Base-by-base conservation (phyloP, 257 asterid genomes). In the Solanum piurae region DNA sequence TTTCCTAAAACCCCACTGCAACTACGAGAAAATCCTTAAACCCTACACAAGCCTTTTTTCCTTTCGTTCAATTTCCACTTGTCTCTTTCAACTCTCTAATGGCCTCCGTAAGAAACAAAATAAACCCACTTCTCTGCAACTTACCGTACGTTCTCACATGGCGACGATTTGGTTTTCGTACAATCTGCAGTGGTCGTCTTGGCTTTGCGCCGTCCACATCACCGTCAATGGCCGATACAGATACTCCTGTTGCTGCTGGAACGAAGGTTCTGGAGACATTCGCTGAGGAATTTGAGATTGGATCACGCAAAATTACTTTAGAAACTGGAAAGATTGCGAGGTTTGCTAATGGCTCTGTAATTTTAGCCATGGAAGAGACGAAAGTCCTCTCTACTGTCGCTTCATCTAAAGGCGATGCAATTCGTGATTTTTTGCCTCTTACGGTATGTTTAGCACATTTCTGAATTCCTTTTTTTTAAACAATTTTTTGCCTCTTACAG, bases 311-410 rank as follows among this genome's bases (percentile, higher is more conserved):
- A 89, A 91, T 94, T 83, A 90, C 91, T 75, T 89, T 97, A 68
- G 98, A 97, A 89, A 97, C 98, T 9, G 98, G 99, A 38, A 95
- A 94, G 88, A 83, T 96, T n/a, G 99, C 98, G 44, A 93, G 98
- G 86, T 97, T 95, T 85, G 97, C 99, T 2, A 97, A 95, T 77
- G 98, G 98, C 33, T 94, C 98, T 40, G 98, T 94, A 58, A 94
- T 95, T 60, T 90, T 97, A 90, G 95, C 91, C n/a, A 92, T 93
- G 94, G 99, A 92, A n/a, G 98, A 95, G 91, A 97, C 99, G 21
- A 97, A 91, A 84, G 98, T 97, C 86, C 94, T 97, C 64, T 93
- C 99, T 36, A 95, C 99, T 2, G 96, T 95, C 23, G 88, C 98
- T 82, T 95, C 98, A 5, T 92, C 98, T 60, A 95, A 91, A 93